Evolutionary conservation across 108 stramenopile genomes (phyloP), one percentile per base, ranked within the genome.

Genomic region (Stephanodiscus triporus): DNA sequence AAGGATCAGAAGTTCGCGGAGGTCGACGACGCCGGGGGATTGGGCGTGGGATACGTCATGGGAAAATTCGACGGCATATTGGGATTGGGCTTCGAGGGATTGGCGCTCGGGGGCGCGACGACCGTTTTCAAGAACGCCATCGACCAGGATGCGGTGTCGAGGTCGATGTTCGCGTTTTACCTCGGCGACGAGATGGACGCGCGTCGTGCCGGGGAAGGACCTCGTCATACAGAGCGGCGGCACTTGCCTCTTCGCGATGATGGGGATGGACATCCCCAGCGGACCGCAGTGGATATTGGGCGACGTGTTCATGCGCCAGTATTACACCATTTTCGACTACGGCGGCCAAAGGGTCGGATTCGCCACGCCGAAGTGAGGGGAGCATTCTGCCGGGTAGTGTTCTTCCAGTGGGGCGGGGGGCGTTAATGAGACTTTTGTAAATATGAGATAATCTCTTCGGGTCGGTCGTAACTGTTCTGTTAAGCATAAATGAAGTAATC

Each of bases 11-110:
- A 89, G 45, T 96, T 96, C 73, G 95, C 93, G 32, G 91, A 93
- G 80, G 82, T 96, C 9, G 76, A 89, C 34, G 95, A 99, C 89
- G 97, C 97, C n/a, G 94, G 91, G 53, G 99, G 99, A 34, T 80
- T 99, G 55, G 99, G 99, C 14, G 57, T 97, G 16, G 98, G 97
- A 7, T 99, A 95, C 73, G 81, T 84, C 16, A 58, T 98, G 34
- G 97, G 97, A 30, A 94, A 97, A 40, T 99, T 99, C 80, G 99
- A 99, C 80, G 99, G 99, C 38, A 99, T 99, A 72, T 75, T 98
- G 59, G 99, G 99, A 73, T 72, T 99, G 42, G 99, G 95, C 55
- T 99, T 98, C 64, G 89, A 93, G 47, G 85, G 85, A 54, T 87
- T 99, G 65, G 78, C 84, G 34, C 86, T 98, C 55, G 97, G 92